Base-by-base conservation (phyloP, 495 filamentous ascomycete genomes). In the Aspergillus ellipticus region DNA sequence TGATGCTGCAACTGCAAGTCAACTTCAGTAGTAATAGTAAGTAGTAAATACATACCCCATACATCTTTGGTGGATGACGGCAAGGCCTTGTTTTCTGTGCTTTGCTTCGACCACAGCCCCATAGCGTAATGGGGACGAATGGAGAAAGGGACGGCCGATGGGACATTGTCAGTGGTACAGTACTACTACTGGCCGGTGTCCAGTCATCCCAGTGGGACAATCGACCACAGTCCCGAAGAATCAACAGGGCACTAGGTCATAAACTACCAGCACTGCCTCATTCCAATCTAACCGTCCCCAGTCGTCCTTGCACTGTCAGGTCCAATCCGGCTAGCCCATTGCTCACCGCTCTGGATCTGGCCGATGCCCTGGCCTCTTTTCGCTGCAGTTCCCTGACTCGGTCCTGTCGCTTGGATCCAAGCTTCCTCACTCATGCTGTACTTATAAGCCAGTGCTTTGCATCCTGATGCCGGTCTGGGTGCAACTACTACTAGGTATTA, bases 211-310 rank as follows among this genome's bases (percentile, higher is more conserved):
- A 45, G 17, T 42, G 42, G 11, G 43, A 29, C 42, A 37, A 37
- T 48, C 45, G 22, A 49, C n/a, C 54, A 41, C 31, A 51, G 29
- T 15, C 1, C 21, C 39, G 13, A 51, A 54, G 29, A 51, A 59
- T 54, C 43, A 31, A 15, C 21, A 28, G 45, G 51, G 49, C 45
- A 45, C 51, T 49, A 52, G 15, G 26, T 19, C 31, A 13, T 13
- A 53, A 46, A 43, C 53, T 59, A 39, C 52, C 61, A 65, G 63
- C 59, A 65, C 63, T 65, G 63, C 63, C 63, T 65, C 63, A 56
- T 54, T 65, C 57, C 56, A 53, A 56, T 52, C 51, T 53, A 50
- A 35, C 43, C 42, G 39, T 50, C 55, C 41, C 47, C 56, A 53
- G 49, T 58, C 26, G 49, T 41, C 58, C 19, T 55, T 50, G 31